Conservation (phyloP, 345 rosid species). For the Eutrema japonicum region DNA sequence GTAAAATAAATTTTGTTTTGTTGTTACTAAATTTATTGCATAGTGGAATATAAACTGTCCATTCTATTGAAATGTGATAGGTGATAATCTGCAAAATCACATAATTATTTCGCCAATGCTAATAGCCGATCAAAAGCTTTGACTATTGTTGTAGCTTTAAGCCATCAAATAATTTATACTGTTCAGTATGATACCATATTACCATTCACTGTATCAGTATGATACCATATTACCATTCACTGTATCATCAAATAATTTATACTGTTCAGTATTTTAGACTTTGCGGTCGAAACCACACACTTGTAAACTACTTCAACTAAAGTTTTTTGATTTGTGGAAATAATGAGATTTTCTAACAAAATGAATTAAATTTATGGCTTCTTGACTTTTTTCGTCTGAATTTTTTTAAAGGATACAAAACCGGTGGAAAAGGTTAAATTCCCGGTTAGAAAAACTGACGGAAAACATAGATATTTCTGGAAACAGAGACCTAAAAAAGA, state of each 20-base stretch:
- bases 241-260: too few species aligned
- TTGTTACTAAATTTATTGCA: background rate
- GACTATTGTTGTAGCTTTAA: slow-evolving; percentile 23
- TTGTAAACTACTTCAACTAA: slow-evolving; percentile 27
- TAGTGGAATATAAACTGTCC: background rate
- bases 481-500: too few species aligned
- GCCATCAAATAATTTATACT: slow-evolving; percentile 20
- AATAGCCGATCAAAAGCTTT: slow-evolving; percentile 1
- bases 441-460: too few species aligned
- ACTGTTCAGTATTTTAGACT: too few species aligned
- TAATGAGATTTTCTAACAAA: slow-evolving; percentile 6
- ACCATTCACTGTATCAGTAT: slow-evolving; percentile 26
- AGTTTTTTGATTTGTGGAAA: slow-evolving; percentile 12
- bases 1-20: background rate
- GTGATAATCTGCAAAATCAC: background rate
- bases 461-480: too few species aligned
- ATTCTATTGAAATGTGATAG: background rate
- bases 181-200: background rate
- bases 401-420: too few species aligned
- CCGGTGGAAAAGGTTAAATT: too few species aligned
- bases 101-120: slow-evolving; percentile 20
- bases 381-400: slow-evolving; percentile 7
- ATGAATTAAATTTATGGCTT: slow-evolving; percentile 1
- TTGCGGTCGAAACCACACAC: slow-evolving; percentile 24
- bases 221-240: slow-evolving; percentile 1